Conservation (phyloP, 306 rosid genomes). For the Vigna unguiculata region DNA sequence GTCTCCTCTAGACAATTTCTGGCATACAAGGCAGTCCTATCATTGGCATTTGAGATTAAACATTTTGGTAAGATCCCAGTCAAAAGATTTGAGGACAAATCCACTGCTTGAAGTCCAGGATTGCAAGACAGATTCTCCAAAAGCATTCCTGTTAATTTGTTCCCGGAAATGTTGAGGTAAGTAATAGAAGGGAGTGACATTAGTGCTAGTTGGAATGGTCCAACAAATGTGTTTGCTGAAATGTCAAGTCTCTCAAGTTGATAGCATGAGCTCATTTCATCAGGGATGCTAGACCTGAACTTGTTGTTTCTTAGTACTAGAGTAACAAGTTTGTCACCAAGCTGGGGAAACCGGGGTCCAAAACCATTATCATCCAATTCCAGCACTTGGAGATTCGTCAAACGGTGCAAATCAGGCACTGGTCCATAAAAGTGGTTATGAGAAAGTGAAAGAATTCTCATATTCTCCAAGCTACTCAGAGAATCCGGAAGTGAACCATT, state of each 20-base stretch:
- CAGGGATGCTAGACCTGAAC: conserved; percentile 76
- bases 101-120: conserved; percentile 66
- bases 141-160: conserved; percentile 85
- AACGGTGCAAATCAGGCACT: conserved; percentile 74
- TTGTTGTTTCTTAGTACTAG: conserved; percentile 72
- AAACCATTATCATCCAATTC: conserved; percentile 80
- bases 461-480: conserved; percentile 58
- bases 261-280: conserved; percentile 63
- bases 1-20: conserved; percentile 69
- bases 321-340: conserved; percentile 75
- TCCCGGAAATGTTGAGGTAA: conserved; percentile 74
- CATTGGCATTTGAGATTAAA: conserved; percentile 53
- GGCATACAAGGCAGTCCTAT: conserved; percentile 56
- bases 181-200: conserved; percentile 78
- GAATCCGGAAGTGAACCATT: conserved; percentile 76
- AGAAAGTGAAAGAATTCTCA: conserved; percentile 78
- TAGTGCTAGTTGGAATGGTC: conserved; percentile 69
- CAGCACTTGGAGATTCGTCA: conserved; percentile 88
- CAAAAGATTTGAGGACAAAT: conserved; percentile 85
- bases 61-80: conserved; percentile 78
- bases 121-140: conserved; percentile 72
- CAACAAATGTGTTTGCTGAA: conserved; percentile 75
- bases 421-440: conserved; percentile 70
- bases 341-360: conserved; percentile 84
- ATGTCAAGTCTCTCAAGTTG: conserved; percentile 74